Evolutionary conservation across 352 stramenopile genomes (phyloP), one percentile per base, ranked within the genome.

Genomic region (Pythium rishiriense): DNA sequence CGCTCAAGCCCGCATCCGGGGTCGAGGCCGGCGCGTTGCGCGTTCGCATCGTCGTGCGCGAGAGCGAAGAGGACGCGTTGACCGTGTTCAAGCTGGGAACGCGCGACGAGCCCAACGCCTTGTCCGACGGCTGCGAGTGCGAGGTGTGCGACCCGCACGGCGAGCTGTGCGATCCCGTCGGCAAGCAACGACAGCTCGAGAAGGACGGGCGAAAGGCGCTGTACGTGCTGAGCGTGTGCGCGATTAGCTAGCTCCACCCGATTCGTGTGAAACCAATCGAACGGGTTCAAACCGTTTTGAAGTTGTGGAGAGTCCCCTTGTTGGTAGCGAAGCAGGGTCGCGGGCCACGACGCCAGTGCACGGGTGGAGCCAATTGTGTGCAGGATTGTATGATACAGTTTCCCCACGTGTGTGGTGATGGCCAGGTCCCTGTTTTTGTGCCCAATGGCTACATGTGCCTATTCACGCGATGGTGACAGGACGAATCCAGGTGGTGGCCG

Each of bases 111-210:
- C 29, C 50, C 28, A 57, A 25, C 33, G 29, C 29, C 21, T 26
- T 57, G 22, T 29, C 35, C 19, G 37, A 58, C 25, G 51, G 31
- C n/a, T 58, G 51, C 37, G 24, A 47, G 51, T 58, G 51, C 24
- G 51, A 58, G 12, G n/a, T 58, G 29, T 58, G 51, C 19, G 51
- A 58, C 15, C 51, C 51, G 31, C 22, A 58, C 24, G 21, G 37
- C 15, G 51, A 58, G 22, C 31, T 58, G 31, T 28, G 35, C 31
- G 51, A 58, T 17, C 29, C 31, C 5, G 21, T 7, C 9, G 37
- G 3, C 7, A 58, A 58, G 37, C 17, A 21, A 33, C n/a, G 11
- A 11, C 46, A 58, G 37, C 21, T 35, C 51, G 51, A 58, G 11
- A 58, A 54, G 48, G 46, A 28, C 24, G 46, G 22, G 6, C 46